phyloP scores from a whole-genome alignment of 2,329 filamentous ascomycete species.

The Coniochaeta ligniaria region DNA sequence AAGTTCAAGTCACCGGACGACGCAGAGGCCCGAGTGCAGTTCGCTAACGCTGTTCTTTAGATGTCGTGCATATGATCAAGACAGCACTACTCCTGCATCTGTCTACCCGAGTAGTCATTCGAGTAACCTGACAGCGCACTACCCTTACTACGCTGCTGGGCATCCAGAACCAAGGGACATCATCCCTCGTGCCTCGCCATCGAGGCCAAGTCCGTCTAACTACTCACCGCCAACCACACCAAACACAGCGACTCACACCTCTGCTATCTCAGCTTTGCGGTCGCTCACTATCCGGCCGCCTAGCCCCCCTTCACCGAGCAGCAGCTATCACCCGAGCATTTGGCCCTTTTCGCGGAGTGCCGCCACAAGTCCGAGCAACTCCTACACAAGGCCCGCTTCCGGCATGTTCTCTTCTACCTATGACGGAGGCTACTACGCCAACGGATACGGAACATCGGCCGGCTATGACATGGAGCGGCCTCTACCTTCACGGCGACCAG shows the following conservation, averaged over 20 bases:
- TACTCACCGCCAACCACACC: constrained; percentile 47
- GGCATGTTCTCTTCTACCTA: constrained; percentile 45
- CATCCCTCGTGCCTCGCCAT: constrained; percentile 56
- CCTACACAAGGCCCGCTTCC: constrained; percentile 36
- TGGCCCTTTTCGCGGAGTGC: constrained; percentile 49
- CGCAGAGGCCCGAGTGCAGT: background rate
- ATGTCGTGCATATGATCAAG: constrained; percentile 48
- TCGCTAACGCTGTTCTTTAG: constrained; percentile 20
- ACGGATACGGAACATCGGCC: constrained; percentile 26
- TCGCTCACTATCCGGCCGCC: constrained; percentile 46
- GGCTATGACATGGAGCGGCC: constrained; percentile 41
- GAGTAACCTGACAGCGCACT: constrained; percentile 26
- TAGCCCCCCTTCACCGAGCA: constrained; percentile 48
- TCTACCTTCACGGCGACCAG: constrained; percentile 47
- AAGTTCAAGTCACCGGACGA: constrained; percentile 23
- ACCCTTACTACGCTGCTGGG: constrained; percentile 37
- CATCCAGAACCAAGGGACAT: constrained; percentile 52
- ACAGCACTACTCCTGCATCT: constrained; percentile 22
- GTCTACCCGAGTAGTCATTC: constrained; percentile 17
- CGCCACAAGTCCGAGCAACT: constrained; percentile 44
- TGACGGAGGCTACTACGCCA: constrained; percentile 35
- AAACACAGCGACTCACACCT: constrained; percentile 34
- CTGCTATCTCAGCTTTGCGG: constrained; percentile 47
- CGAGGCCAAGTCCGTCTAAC: constrained; percentile 48
- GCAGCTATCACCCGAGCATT: constrained; percentile 30